phyloP scores from a whole-genome alignment of 139 green algal species.

The Chlorella ohadii region DNA sequence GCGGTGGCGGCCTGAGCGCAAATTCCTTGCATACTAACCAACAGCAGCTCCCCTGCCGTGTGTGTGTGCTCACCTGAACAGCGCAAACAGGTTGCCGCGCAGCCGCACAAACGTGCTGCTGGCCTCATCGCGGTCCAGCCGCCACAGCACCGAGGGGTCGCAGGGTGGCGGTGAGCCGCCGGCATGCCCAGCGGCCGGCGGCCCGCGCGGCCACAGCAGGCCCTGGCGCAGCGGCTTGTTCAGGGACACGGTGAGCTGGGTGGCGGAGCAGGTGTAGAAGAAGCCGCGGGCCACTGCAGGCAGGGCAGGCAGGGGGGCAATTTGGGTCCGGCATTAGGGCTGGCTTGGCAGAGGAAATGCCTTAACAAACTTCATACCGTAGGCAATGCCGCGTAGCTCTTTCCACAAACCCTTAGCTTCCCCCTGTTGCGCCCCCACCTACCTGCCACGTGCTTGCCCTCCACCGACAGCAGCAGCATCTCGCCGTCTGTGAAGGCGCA shows the following conservation, averaged over 20 bases:
- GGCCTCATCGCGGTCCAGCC: conserved; percentile 79
- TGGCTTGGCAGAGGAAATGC: no score
- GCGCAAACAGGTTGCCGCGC: conserved; percentile 64
- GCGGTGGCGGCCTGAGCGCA: no score
- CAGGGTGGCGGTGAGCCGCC: neutral
- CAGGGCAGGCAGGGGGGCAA: neutral
- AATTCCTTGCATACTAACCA: no score
- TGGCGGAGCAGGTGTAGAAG: conserved; percentile 23
- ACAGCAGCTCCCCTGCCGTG: no score
- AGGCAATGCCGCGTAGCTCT: no score
- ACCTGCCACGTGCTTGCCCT: conserved; percentile 50
- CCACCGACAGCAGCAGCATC: conserved; percentile 72
- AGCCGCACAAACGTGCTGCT: conserved; percentile 59
- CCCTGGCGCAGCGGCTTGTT: conserved; percentile 42
- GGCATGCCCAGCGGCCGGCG: no score
- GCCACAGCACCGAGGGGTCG: conserved; percentile 57
- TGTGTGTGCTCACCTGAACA: conserved; percentile 48
- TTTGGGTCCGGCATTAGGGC: neutral
- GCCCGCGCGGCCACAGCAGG: conserved; percentile 20
- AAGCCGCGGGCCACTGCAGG: conserved; percentile 31
- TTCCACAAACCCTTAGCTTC: neutral
- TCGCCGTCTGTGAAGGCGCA: conserved; percentile 63
- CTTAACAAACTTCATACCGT: no score
- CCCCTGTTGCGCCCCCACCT: neutral
- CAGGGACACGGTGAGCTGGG: conserved; percentile 39